These are phyloP conservation scores for Chlorociboria aeruginascens DNA, from an alignment of 495 filamentous ascomycete species.

Conservation along the genomic window DNA sequence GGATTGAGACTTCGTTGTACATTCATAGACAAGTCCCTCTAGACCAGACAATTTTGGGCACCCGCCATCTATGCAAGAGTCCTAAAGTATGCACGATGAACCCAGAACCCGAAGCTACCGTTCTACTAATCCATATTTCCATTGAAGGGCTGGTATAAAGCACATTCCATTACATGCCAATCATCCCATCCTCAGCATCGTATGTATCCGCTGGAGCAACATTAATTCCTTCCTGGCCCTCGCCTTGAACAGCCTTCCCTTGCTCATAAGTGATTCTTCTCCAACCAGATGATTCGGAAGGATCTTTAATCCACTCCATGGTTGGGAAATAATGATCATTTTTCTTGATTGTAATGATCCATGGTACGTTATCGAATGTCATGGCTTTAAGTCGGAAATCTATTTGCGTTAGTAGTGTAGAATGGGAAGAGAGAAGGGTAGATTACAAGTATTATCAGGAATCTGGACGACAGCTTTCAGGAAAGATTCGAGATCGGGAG, in stretches of 20 bases:
- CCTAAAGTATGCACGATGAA: no score
- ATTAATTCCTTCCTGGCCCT: conserved; percentile 24
- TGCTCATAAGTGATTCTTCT: conserved; percentile 59
- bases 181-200: conserved; percentile 14
- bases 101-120: no score
- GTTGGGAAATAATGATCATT: conserved; percentile 98
- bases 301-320: conserved; percentile 73
- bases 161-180: neutral
- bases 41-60: no score
- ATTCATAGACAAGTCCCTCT: no score
- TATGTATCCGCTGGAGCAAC: conserved; percentile 9
- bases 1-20: no score
- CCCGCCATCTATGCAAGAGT: no score
- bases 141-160: no score
- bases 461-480: conserved; percentile 70
- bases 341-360: conserved; percentile 99
- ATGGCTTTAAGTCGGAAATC: conserved; percentile 88
- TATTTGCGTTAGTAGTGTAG: conserved; percentile 21
- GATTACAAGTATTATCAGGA: conserved; percentile 78
- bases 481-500: conserved; percentile 69
- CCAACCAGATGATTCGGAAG: conserved; percentile 52
- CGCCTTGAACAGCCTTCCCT: conserved; percentile 35
- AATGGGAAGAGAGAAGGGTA: conserved; percentile 1
- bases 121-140: no score
- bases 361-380: conserved; percentile 95